Base-by-base conservation (phyloP, 2,329 filamentous ascomycete genomes). In the Colletotrichum tanaceti region DNA sequence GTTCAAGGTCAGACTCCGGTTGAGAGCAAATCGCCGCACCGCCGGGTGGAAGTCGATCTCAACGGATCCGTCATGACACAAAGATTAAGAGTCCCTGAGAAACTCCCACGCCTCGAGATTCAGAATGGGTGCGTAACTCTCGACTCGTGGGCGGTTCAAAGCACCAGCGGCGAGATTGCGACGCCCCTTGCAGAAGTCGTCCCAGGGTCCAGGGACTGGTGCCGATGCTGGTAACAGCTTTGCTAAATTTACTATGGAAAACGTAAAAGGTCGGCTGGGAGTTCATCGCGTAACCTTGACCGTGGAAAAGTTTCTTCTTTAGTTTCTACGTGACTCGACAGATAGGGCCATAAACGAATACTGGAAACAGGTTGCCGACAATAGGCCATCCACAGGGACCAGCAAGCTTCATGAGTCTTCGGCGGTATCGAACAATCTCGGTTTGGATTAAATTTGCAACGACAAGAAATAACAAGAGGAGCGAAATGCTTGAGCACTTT, bases 121-220 rank as follows among this genome's bases (percentile, higher is more conserved):
- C 67, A 65, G 22, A n/a, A 65, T 65, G 0, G 89, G 89, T 83
- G 90, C 89, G 74, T 91, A 91, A 5, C 85, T 89, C 72, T 90
- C 87, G 9, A 89, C 86, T 0, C 88, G 87, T 0, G 88, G 88
- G 5, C 86, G 83, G 75, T 91, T 91, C 53, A 91, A 79, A 0
- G 89, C 89, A 0, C 88, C 90, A 0, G 89, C 89, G 0, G 89
- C 89, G 3, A 89, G 88, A 80, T 90, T 91, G 46, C 89, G 84
- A 11, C 89, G 82, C 13, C 84, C 82, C 75, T 91, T 91, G 78
- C 87, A 90, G 18, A 86, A 89, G 58, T 90, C 89, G 71, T 91
- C 88, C 88, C 89, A 91, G 0, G 89, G 89, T 88, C 88, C 89
- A 91, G 0, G 89, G 89, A 0, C 87, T 90, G 1, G 89, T 91